Conservation (phyloP, 2,329 filamentous ascomycete genomes). For the Sporothrix dimorphospora region DNA sequence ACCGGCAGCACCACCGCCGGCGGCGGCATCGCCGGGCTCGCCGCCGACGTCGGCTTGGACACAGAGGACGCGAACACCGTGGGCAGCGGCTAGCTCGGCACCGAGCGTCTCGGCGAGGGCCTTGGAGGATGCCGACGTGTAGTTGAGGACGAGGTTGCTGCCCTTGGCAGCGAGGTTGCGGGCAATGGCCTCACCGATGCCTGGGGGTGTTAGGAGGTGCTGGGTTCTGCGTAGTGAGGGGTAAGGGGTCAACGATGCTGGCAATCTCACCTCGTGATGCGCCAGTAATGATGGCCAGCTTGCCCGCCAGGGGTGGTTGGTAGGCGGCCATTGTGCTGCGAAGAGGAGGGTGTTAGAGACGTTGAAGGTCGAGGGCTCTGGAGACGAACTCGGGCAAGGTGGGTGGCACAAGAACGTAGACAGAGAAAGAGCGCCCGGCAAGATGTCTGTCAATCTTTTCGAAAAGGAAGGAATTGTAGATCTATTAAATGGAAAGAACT, state of each 20-base stretch:
- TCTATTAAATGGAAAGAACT: neutral
- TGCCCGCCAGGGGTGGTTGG: conserved; percentile 63
- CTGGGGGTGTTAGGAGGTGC: conserved; percentile 46
- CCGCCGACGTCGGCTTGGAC: conserved; percentile 74
- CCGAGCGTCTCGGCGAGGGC: conserved; percentile 63
- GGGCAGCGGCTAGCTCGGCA: conserved; percentile 54
- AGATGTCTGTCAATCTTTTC: neutral
- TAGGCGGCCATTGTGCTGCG: conserved; percentile 23
- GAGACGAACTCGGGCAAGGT: no score
- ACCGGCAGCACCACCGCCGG: conserved; percentile 48
- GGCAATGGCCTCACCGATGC: conserved; percentile 68
- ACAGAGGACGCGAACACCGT: conserved; percentile 63
- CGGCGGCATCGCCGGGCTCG: conserved; percentile 60
- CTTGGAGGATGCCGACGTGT: conserved; percentile 55
- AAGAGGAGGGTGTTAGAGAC: neutral
- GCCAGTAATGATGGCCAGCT: conserved; percentile 78
- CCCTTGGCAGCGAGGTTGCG: conserved; percentile 74
- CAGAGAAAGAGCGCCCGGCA: neutral
- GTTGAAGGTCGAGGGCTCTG: no score
- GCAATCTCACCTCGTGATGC: conserved; percentile 68
- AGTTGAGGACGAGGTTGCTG: conserved; percentile 69
- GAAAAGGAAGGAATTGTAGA: neutral
- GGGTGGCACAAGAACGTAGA: no score
- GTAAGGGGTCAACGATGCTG: neutral
- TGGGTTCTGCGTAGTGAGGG: neutral